These are phyloP conservation scores for Pyrenophora seminiperda DNA, from an alignment of 2,329 filamentous ascomycete species.

Conservation along the genomic window DNA sequence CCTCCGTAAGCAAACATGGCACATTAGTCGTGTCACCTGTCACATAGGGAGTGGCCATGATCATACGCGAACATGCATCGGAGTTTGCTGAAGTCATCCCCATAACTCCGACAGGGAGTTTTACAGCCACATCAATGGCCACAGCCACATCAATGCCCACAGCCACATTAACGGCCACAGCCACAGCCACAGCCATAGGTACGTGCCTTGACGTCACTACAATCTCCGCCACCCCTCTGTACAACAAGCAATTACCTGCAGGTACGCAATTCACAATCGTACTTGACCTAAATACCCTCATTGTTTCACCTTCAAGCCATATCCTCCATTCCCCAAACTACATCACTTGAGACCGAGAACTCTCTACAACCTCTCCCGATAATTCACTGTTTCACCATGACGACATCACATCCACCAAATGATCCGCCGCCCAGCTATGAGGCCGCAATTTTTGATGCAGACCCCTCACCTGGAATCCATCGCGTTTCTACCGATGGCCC, in stretches of 20 bases:
- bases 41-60: not conserved
- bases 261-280: not conserved
- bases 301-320: not conserved
- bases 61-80: conserved; percentile 6
- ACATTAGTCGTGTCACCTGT: not conserved
- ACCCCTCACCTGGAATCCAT: conserved; percentile 27
- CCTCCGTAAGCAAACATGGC: not conserved
- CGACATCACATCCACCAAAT: conserved; percentile 27
- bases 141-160: conserved; percentile 1
- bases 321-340: not conserved
- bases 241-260: not conserved
- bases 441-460: conserved; percentile 34
- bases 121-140: not conserved
- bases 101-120: not conserved
- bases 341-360: not conserved
- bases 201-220: conserved; percentile 10
- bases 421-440: conserved; percentile 46
- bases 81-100: not conserved
- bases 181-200: not conserved
- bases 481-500: conserved; percentile 42
- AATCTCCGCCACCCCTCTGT: not conserved
- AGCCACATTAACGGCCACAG: not conserved
- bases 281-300: not conserved
- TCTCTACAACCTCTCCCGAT: not conserved
- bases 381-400: conserved; percentile 19